A percentile compares a stretch with the other conserved stretches of the same genome.
These are phyloP conservation scores for Phaeosphaeria sp. DNA, from an alignment of 2,329 filamentous ascomycete genomes.

Conservation along the genomic window DNA sequence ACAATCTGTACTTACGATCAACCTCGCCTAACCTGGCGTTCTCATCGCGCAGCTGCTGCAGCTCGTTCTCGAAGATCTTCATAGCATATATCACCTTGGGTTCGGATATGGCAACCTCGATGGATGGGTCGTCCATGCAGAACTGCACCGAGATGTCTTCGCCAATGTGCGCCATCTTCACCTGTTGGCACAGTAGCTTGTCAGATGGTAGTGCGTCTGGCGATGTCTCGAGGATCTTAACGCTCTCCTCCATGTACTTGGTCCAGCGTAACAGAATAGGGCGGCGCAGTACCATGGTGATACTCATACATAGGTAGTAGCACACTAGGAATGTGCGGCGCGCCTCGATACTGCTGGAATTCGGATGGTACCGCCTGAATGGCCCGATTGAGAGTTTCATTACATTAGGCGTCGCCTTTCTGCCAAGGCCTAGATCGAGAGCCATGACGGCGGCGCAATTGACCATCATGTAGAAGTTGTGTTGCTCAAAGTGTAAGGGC, in stretches of 20 bases:
- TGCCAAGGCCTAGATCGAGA: constrained; percentile 80
- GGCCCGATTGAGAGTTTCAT: constrained; percentile 45
- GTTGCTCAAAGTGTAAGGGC: constrained; percentile 81
- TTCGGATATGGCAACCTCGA: constrained; percentile 61
- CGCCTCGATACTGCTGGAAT: constrained; percentile 63
- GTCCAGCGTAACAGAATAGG: constrained; percentile 67
- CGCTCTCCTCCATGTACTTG: constrained; percentile 68
- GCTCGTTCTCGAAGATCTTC: constrained; percentile 62
- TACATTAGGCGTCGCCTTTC: constrained; percentile 56
- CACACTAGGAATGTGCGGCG: constrained; percentile 66
- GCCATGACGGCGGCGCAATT: constrained; percentile 83
- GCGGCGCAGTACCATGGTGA: constrained; percentile 65
- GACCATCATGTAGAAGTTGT: constrained; percentile 88
- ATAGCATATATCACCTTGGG: constrained; percentile 62
- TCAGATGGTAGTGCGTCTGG: constrained; percentile 65
- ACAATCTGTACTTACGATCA: constrained; percentile 35
- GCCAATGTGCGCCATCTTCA: constrained; percentile 64
- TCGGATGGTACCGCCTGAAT: constrained; percentile 45
- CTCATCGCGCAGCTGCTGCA: constrained; percentile 46
- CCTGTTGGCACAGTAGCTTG: constrained; percentile 62
- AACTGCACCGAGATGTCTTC: constrained; percentile 65
- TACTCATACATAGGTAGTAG: constrained; percentile 66
- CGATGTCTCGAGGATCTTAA: constrained; percentile 64
- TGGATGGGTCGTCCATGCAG: constrained; percentile 61
- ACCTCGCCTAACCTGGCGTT: constrained; percentile 48